Evolutionary conservation across 2,329 filamentous ascomycete species (phyloP).

Genomic region (Hypoxylon sp.): DNA sequence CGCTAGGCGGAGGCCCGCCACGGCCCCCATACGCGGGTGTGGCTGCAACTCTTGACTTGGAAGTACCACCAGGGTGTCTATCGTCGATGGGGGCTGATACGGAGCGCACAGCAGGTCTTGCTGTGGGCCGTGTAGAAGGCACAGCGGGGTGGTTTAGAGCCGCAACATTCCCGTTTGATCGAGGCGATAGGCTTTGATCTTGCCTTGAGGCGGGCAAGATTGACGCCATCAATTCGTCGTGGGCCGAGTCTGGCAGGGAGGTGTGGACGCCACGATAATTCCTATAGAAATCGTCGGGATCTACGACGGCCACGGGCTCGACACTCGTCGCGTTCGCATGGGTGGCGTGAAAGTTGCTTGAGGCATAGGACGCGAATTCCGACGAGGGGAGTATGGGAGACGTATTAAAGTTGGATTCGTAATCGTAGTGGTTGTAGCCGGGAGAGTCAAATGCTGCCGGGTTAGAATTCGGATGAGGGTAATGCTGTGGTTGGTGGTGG

Average conservation of each 20-base stretch:
- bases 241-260: slow-evolving; percentile 42
- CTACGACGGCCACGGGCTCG: slow-evolving; percentile 61
- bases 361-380: slow-evolving; percentile 57
- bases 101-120: slow-evolving; percentile 65
- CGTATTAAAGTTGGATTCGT: slow-evolving; percentile 31
- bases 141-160: slow-evolving; percentile 64
- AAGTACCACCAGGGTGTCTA: slow-evolving; percentile 54
- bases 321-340: slow-evolving; percentile 57
- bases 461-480: slow-evolving; percentile 30
- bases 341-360: slow-evolving; percentile 57
- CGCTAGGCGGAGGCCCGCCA: slow-evolving; percentile 71
- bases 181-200: slow-evolving; percentile 60
- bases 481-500: slow-evolving; percentile 39
- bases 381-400: slow-evolving; percentile 41
- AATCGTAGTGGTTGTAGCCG: slow-evolving; percentile 40
- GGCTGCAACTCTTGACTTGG: slow-evolving; percentile 53
- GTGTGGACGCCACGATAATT: slow-evolving; percentile 61
- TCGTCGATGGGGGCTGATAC: slow-evolving; percentile 70
- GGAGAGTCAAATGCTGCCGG: slow-evolving; percentile 40
- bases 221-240: slow-evolving; percentile 60
- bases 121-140: slow-evolving; percentile 59
- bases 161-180: slow-evolving; percentile 67
- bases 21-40: slow-evolving; percentile 51
- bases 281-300: slow-evolving; percentile 71
- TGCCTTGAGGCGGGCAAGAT: slow-evolving; percentile 59